Conservation (phyloP, 2,329 filamentous ascomycete species). For the Scedosporium boydii region DNA sequence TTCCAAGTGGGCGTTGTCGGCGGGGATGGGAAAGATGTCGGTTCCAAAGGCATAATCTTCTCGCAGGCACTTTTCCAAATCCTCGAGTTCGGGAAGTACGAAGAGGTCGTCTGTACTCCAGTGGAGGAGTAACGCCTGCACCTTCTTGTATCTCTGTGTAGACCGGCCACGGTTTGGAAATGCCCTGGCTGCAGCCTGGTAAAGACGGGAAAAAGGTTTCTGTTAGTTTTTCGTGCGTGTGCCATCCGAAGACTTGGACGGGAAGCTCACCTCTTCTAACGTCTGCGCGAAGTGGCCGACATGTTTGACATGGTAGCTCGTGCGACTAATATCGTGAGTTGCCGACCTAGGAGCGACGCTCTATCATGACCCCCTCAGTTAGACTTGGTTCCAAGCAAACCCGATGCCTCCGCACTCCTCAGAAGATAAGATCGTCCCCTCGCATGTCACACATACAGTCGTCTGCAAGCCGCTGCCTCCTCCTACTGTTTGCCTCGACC, state of each 20-base stretch:
- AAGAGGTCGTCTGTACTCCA: conserved; percentile 51
- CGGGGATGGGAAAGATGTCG: conserved; percentile 48
- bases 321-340: conserved; percentile 48
- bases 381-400: not conserved
- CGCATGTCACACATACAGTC: conserved; percentile 1
- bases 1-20: conserved; percentile 48
- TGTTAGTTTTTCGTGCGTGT: not conserved
- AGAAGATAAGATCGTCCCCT: not conserved
- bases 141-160: conserved; percentile 45
- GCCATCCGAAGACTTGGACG: not conserved
- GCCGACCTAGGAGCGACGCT: conserved; percentile 24
- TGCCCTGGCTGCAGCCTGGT: conserved; percentile 41
- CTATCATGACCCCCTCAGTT: not conserved
- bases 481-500: conserved; percentile 31
- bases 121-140: conserved; percentile 44
- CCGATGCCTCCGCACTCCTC: not conserved
- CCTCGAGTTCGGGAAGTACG: conserved; percentile 47
- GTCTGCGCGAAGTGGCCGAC: conserved; percentile 43
- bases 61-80: conserved; percentile 43
- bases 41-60: conserved; percentile 48
- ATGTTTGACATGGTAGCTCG: conserved; percentile 49
- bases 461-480: not conserved
- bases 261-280: conserved; percentile 40
- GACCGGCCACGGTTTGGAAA: conserved; percentile 46
- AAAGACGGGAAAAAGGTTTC: not conserved